Evolutionary conservation across 2,329 filamentous ascomycete genomes (phyloP).

Genomic region (Aureobasidium sp.): DNA sequence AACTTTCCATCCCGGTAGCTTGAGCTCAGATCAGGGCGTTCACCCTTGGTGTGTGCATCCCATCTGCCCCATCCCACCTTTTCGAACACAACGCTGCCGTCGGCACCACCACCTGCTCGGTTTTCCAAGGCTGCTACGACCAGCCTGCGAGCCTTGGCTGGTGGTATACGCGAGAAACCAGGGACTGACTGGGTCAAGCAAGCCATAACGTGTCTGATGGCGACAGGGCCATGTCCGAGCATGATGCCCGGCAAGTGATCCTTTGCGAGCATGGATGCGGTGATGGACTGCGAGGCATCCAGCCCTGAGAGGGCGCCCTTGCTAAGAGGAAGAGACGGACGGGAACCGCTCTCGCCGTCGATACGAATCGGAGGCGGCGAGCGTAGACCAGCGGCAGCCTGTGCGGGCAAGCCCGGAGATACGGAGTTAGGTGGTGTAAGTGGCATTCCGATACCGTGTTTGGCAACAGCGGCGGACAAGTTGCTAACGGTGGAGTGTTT

Average conservation of each 20-base stretch:
- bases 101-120: constrained; percentile 50
- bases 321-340: constrained; percentile 34
- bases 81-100: constrained; percentile 73
- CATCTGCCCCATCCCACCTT: constrained; percentile 97
- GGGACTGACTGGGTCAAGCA: constrained; percentile 89
- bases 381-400: constrained; percentile 45
- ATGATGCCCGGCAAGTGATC: constrained; percentile 87
- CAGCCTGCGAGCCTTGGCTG: constrained; percentile 79
- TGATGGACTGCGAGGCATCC: constrained; percentile 76
- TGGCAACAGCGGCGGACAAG: constrained; percentile 18
- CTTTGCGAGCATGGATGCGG: constrained; percentile 74
- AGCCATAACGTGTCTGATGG: constrained; percentile 91
- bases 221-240: constrained; percentile 78
- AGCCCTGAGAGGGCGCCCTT: constrained; percentile 44
- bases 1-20: constrained; percentile 27
- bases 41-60: constrained; percentile 71
- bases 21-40: constrained; percentile 35
- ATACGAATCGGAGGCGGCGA: constrained; percentile 44
- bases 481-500: constrained; percentile 4
- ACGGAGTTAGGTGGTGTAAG: constrained; percentile 94
- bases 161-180: constrained; percentile 81
- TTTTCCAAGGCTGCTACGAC: constrained; percentile 90
- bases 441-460: constrained; percentile 42
- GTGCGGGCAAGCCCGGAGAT: constrained; percentile 74
- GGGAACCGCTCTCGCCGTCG: constrained; percentile 60